Evolutionary conservation across 345 rosid species (phyloP).

Genomic region (Firmiana major): DNA sequence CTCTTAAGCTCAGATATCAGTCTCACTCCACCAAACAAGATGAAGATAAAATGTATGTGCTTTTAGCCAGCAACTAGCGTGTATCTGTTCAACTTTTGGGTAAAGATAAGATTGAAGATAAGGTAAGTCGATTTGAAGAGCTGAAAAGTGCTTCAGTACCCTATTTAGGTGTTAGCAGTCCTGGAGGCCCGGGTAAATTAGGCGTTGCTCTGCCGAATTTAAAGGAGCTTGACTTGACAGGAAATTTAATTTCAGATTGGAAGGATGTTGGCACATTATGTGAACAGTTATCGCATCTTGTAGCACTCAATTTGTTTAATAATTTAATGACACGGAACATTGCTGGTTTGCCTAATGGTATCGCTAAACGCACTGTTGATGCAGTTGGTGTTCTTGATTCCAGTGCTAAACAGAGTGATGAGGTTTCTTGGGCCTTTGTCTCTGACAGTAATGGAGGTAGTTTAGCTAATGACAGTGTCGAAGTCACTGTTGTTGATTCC

Average conservation of each 20-base stretch:
- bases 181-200: constrained; percentile 52
- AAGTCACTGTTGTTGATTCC: not conserved
- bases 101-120: constrained; percentile 73
- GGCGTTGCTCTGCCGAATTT: constrained; percentile 47
- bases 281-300: constrained; percentile 62
- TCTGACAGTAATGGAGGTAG: not conserved
- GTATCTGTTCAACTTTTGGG: constrained; percentile 79
- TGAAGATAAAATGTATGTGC: constrained; percentile 94
- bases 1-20: constrained; percentile 66
- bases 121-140: constrained; percentile 72
- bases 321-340: constrained; percentile 52
- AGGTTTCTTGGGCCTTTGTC: not conserved
- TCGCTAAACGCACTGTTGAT: not conserved
- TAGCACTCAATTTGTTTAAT: constrained; percentile 60
- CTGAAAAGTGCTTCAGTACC: constrained; percentile 62
- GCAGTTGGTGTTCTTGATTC: not conserved
- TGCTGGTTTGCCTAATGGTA: not conserved
- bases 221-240: constrained; percentile 82
- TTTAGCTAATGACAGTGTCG: not conserved
- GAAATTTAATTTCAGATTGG: constrained; percentile 89
- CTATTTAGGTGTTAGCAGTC: constrained; percentile 69
- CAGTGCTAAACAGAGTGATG: not conserved
- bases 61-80: constrained; percentile 67
- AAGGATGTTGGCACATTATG: constrained; percentile 72
- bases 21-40: constrained; percentile 61